A percentile compares a stretch with the other conserved stretches of the same genome.
Evolutionary conservation across 495 filamentous ascomycete genomes (phyloP).

Genomic region (Neurospora hispaniola): DNA sequence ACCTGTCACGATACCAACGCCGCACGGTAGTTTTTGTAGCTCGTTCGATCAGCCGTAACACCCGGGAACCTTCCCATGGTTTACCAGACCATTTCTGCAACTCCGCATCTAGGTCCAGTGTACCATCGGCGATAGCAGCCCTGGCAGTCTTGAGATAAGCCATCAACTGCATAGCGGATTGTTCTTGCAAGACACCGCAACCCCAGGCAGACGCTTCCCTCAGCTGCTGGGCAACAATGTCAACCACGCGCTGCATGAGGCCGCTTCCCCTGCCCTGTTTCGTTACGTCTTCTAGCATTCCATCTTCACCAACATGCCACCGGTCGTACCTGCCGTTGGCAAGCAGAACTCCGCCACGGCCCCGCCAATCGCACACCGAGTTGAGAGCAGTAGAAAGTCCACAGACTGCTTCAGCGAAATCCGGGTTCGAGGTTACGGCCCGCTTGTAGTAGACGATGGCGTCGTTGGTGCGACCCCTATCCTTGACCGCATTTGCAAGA

Average conservation of each 20-base stretch:
- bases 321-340: conserved; percentile 67
- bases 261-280: conserved; percentile 51
- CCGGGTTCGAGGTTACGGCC: conserved; percentile 81
- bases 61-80: conserved; percentile 78
- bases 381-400: conserved; percentile 93
- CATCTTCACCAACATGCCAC: conserved; percentile 87
- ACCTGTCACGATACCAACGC: conserved; percentile 81
- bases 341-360: conserved; percentile 73
- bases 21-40: conserved; percentile 65
- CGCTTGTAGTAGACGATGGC: conserved; percentile 87
- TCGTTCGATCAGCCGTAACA: conserved; percentile 80
- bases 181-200: conserved; percentile 53
- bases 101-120: conserved; percentile 24
- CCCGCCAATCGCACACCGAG: conserved; percentile 92
- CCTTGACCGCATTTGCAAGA: conserved; percentile 95
- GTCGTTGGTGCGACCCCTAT: conserved; percentile 84
- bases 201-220: conserved; percentile 85
- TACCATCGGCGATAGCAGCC: conserved; percentile 13
- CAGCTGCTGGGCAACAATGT: conserved; percentile 87
- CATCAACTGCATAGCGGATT: conserved; percentile 31
- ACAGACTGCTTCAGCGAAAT: conserved; percentile 96
- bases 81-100: conserved; percentile 63
- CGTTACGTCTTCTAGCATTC: conserved; percentile 69
- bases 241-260: conserved; percentile 91
- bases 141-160: conserved; percentile 32